phyloP scores from a whole-genome alignment of 1,284 basidiomycete genomes.

The Agaricales sp. region DNA sequence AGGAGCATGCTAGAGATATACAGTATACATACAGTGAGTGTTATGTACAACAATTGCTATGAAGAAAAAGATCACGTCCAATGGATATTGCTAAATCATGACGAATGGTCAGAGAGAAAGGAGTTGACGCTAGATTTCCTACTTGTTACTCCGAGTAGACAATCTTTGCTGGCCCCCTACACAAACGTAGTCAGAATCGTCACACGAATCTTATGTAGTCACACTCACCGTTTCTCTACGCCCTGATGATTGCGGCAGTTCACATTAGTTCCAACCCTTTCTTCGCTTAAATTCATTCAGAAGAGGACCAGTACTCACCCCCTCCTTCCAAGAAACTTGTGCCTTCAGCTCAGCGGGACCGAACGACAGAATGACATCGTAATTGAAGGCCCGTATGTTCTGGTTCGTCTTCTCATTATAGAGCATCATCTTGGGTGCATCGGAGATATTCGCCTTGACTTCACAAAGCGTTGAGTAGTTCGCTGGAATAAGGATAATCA shows the following conservation, averaged over 20 bases:
- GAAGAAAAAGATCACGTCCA: too few species aligned
- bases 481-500: not conserved
- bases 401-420: too few species aligned
- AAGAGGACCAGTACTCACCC: conserved; percentile 13
- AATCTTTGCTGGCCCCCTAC: not conserved
- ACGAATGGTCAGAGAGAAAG: too few species aligned
- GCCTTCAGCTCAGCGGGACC: conserved; percentile 23
- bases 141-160: not conserved
- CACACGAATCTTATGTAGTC: too few species aligned
- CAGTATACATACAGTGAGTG: too few species aligned
- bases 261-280: not conserved
- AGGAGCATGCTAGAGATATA: too few species aligned
- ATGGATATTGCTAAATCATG: too few species aligned
- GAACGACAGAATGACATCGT: conserved; percentile 18
- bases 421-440: not conserved
- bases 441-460: not conserved
- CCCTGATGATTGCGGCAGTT: not conserved
- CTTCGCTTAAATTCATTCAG: not conserved
- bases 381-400: not conserved
- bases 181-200: not conserved
- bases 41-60: too few species aligned
- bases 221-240: too few species aligned
- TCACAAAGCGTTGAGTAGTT: not conserved
- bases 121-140: too few species aligned
- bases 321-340: conserved; percentile 21